phyloP scores from a whole-genome alignment of 2,329 filamentous ascomycete genomes.

The Paecilomyces formosus region DNA sequence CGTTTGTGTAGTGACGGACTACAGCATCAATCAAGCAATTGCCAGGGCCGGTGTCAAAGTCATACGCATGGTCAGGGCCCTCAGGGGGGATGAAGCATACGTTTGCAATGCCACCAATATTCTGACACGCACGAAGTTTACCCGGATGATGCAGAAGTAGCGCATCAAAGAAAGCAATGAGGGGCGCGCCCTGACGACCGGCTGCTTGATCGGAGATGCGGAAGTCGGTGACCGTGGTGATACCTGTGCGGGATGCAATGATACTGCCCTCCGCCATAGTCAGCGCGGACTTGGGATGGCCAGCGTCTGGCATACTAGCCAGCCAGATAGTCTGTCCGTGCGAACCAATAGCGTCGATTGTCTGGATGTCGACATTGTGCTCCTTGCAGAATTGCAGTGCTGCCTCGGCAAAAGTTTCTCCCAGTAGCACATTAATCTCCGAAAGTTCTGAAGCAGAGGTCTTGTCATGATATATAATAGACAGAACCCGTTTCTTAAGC shows the following conservation, averaged over 20 bases:
- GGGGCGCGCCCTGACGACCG: conserved; percentile 49
- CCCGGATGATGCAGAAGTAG: conserved; percentile 50
- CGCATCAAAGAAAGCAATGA: conserved; percentile 52
- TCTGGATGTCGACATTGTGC: conserved; percentile 34
- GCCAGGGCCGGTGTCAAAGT: conserved; percentile 51
- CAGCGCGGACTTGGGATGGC: conserved; percentile 41
- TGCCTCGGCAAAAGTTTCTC: conserved; percentile 46
- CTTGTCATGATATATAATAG: conserved; percentile 48
- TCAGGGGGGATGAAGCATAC: conserved; percentile 52
- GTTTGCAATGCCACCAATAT: conserved; percentile 55
- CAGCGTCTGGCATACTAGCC: conserved; percentile 44
- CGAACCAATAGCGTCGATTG: conserved; percentile 49
- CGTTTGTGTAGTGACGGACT: conserved; percentile 48
- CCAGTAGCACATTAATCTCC: conserved; percentile 51
- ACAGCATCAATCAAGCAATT: conserved; percentile 52
- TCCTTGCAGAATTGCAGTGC: conserved; percentile 46
- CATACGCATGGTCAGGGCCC: conserved; percentile 35
- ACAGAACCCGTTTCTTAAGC: conserved; percentile 51
- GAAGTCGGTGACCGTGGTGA: conserved; percentile 55
- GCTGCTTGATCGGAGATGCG: conserved; percentile 49
- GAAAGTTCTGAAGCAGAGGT: conserved; percentile 49
- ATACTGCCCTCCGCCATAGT: conserved; percentile 53
- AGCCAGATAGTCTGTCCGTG: conserved; percentile 56
- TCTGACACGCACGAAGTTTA: conserved; percentile 53
- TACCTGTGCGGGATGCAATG: conserved; percentile 48